Evolutionary conservation across 2,329 filamentous ascomycete genomes (phyloP), one percentile per base, ranked within the genome.

Genomic region (Trichophyton verrucosum): DNA sequence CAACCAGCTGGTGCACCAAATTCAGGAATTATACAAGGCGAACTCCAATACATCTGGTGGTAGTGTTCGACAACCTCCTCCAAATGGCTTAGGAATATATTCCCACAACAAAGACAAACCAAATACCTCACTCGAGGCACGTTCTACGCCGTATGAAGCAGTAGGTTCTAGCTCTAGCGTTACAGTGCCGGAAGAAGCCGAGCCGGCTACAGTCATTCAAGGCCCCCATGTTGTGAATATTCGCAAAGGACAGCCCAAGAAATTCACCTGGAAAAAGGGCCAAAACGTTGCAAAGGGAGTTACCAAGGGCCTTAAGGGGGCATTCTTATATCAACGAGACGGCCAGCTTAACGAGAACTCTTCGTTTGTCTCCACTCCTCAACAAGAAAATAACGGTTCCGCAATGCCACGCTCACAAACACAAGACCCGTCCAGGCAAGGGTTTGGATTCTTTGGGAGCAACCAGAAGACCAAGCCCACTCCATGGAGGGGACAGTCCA

Each of bases 211-310:
- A 0, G 75, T 86, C 57, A 73, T 84, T 64, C 80, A 85, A 30
- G 88, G 89, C 1, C 91, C 94, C n/a, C 94, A 95, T 63, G 88
- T 97, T 38, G 88, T 97, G 63, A 95, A 94, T 68, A 95, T 97
- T 64, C 86, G 91, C 68, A 97, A 96, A 76, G 91, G 88, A 33
- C 91, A 96, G 71, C 85, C 87, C 60, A 95, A 91, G 78, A 97
- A 96, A 73, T 96, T 96, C 76, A 96, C 96, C 76, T 97, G 94
- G 91, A 96, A 96, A 81, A 96, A 95, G 78, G 89, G 89, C 44
- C 92, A 95, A 75, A 91, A 89, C 61, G 86, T 97, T 68, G 91
- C 91, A 30, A 95, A 96, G 74, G 92, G 91, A 70, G 88, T 97
- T 58, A 88, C 88, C 63, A 96, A 96, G 77, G 91, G 91, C 59